Conservation (phyloP, 768 basidiomycete genomes). For the Mycena belliarum region DNA sequence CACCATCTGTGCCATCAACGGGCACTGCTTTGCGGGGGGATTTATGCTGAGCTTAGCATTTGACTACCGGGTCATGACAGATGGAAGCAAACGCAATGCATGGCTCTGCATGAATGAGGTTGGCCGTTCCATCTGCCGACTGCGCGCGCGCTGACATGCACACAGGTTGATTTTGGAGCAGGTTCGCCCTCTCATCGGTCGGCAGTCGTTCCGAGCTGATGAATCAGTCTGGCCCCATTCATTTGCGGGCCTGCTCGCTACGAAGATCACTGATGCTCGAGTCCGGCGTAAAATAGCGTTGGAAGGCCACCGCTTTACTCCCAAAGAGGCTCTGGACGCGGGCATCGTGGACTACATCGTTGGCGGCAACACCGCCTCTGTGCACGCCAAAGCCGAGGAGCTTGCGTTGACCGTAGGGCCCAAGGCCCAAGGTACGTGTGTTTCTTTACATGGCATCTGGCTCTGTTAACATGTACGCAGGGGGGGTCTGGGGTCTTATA, state of each 20-base stretch:
- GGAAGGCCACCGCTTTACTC: constrained; percentile 79
- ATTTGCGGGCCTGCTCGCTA: constrained; percentile 61
- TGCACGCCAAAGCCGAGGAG: constrained; percentile 65
- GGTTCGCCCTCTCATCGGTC: background rate
- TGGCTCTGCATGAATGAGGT: constrained; percentile 97
- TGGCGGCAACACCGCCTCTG: constrained; percentile 55
- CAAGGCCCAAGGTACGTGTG: constrained; percentile 40
- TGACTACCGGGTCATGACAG: constrained; percentile 89
- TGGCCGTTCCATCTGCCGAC: background rate
- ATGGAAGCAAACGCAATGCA: constrained; percentile 72
- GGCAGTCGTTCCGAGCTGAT: background rate
- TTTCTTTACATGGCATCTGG: background rate
- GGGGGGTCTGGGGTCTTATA: constrained; percentile 73
- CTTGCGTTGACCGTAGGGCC: constrained; percentile 54
- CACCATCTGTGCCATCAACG: constrained; percentile 77
- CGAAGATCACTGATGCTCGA: constrained; percentile 62
- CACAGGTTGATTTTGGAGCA: constrained; percentile 79
- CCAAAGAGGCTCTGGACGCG: constrained; percentile 63
- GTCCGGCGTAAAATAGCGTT: constrained; percentile 72
- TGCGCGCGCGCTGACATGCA: background rate
- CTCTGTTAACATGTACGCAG: background rate
- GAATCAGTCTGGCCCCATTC: constrained; percentile 64
- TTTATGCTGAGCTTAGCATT: constrained; percentile 79
- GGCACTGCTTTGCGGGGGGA: constrained; percentile 85
- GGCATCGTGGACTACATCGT: constrained; percentile 76